Conservation (phyloP, 768 basidiomycete species). For the Crepidotus variabilis region DNA sequence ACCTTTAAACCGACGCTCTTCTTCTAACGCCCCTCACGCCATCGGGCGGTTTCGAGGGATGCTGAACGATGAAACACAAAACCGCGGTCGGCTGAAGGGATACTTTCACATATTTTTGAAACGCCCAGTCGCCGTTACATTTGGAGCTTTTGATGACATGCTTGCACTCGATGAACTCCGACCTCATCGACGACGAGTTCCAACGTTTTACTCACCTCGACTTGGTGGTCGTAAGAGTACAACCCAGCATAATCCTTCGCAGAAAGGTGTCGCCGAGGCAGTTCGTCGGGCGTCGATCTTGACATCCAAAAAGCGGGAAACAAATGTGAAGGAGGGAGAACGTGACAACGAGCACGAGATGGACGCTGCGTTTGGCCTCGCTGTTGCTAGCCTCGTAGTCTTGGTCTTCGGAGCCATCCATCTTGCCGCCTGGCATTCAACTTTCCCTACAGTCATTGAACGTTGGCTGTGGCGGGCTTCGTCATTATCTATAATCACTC, state of each 20-base stretch:
- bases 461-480: not conserved
- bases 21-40: not conserved
- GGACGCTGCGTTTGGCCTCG: not conserved
- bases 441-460: not conserved
- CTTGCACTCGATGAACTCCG: not conserved
- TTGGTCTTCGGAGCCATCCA: not conserved
- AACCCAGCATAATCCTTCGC: not conserved
- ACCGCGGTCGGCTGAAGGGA: not conserved
- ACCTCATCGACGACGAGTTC: not conserved
- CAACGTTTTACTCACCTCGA: not conserved
- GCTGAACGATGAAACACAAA: not conserved
- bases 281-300: not conserved
- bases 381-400: not conserved
- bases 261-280: not conserved
- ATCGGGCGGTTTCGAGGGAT: not conserved
- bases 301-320: not conserved
- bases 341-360: not conserved
- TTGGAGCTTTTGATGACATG: not conserved
- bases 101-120: not conserved
- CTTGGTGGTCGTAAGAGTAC: not conserved
- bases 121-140: not conserved
- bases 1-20: not conserved
- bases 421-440: not conserved
- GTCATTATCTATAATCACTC: not conserved
- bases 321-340: not conserved